A percentile compares a stretch with the other conserved stretches of the same genome.
Conservation (phyloP, 2,329 filamentous ascomycete genomes). For the Colletotrichum higginsianum region DNA sequence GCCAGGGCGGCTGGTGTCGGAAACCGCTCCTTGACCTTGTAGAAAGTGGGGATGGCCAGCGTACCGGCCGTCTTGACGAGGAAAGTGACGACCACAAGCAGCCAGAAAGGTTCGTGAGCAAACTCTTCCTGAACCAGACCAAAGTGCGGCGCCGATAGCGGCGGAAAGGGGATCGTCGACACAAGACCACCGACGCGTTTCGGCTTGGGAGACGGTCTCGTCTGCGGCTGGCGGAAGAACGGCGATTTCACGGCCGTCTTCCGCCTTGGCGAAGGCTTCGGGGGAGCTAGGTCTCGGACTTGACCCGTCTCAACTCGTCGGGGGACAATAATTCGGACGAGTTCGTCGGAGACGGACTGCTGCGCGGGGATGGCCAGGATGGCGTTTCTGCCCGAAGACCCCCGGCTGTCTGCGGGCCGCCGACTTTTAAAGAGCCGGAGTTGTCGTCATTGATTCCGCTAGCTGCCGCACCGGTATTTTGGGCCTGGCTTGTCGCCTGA, state of each 20-base stretch:
- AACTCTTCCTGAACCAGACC: slow-evolving; percentile 90
- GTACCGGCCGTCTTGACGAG: slow-evolving; percentile 85
- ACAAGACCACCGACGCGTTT: slow-evolving; percentile 60
- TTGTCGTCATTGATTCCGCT: slow-evolving; percentile 1
- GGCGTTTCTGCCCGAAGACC: slow-evolving; percentile 35
- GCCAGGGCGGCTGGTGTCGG: slow-evolving; percentile 77
- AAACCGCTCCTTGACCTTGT: slow-evolving; percentile 76
- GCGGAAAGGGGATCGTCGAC: slow-evolving; percentile 76
- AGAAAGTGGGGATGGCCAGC: slow-evolving; percentile 83
- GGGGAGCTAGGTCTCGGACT: slow-evolving; percentile 29
- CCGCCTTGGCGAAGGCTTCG: slow-evolving; percentile 9
- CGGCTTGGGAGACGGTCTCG: slow-evolving; percentile 45
- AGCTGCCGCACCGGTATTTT: not conserved
- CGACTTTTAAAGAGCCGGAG: slow-evolving; percentile 36
- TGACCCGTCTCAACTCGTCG: slow-evolving; percentile 31
- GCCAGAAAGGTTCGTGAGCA: slow-evolving; percentile 80
- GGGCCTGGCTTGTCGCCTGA: not conserved
- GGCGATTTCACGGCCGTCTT: slow-evolving; percentile 48
- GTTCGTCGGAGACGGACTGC: slow-evolving; percentile 26
- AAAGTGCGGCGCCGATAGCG: slow-evolving; percentile 74
- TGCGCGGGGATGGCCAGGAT: slow-evolving; percentile 29
- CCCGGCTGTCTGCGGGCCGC: slow-evolving; percentile 40
- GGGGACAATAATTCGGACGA: slow-evolving; percentile 35
- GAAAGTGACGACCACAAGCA: slow-evolving; percentile 87
- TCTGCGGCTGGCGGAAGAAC: slow-evolving; percentile 49